Evolutionary conservation across 352 stramenopile species (phyloP).

Genomic region (Phytophthora citrophthora): DNA sequence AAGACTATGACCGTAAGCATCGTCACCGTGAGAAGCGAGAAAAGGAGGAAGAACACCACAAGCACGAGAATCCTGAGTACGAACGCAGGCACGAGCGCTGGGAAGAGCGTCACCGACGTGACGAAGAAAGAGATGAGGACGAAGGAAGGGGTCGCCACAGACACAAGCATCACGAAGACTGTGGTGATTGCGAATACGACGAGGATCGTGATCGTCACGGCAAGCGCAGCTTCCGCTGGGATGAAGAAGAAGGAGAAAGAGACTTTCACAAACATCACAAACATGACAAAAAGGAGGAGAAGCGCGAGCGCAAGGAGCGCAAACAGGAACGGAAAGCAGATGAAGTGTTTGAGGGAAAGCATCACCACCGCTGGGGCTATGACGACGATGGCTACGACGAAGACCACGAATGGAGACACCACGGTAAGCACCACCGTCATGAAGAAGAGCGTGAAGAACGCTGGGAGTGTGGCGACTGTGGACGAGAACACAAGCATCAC

Average conservation of each 20-base stretch:
- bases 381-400: conserved; percentile 7
- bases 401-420: neutral
- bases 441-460: conserved; percentile 13
- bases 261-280: conserved; percentile 9
- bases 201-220: neutral
- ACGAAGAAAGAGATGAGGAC: conserved; percentile 3
- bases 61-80: neutral
- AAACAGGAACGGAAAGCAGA: conserved; percentile 11
- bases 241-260: conserved; percentile 13
- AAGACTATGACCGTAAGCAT: too few relatives aligned
- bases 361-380: conserved; percentile 4
- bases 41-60: conserved; percentile 1
- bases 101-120: neutral
- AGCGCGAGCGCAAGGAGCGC: conserved; percentile 15
- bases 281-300: conserved; percentile 21
- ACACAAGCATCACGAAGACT: conserved; percentile 10
- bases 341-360: conserved; percentile 8
- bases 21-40: conserved; percentile 9
- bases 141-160: neutral
- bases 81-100: neutral
- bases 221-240: conserved; percentile 1
- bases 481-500: conserved; percentile 2
- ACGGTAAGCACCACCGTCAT: conserved; percentile 12
- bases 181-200: conserved; percentile 1
- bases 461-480: conserved; percentile 14